phyloP scores from a whole-genome alignment of 805 yeast genomes.

The Yamadazyma takamatsuzukensis region DNA sequence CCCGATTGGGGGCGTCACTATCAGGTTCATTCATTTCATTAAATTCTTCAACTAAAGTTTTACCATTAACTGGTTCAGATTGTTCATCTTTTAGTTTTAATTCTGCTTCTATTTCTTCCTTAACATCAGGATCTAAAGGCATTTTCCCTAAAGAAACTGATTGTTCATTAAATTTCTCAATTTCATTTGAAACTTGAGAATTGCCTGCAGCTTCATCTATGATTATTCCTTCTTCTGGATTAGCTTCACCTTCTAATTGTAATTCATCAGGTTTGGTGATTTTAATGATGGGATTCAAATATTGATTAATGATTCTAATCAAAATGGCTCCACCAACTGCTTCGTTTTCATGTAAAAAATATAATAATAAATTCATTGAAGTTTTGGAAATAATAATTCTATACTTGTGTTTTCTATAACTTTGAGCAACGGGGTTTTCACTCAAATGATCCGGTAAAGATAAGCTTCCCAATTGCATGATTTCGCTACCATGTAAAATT shows the following conservation, averaged over 20 bases:
- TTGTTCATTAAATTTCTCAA: slow-evolving; percentile 63
- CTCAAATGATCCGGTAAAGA: slow-evolving; percentile 75
- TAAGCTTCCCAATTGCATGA: slow-evolving; percentile 67
- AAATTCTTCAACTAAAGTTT: slow-evolving; percentile 37
- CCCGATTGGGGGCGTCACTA: slow-evolving; percentile 68
- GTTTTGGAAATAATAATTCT: slow-evolving; percentile 75
- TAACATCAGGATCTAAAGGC: slow-evolving; percentile 83
- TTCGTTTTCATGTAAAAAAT: slow-evolving; percentile 88
- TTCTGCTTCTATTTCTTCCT: slow-evolving; percentile 80
- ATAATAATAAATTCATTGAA: slow-evolving; percentile 75
- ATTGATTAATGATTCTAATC: slow-evolving; percentile 81
- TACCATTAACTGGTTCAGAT: slow-evolving; percentile 29
- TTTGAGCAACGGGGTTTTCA: slow-evolving; percentile 78
- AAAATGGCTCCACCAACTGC: slow-evolving; percentile 86
- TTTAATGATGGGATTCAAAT: slow-evolving; percentile 54
- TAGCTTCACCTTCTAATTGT: slow-evolving; percentile 44
- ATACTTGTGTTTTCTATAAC: slow-evolving; percentile 71
- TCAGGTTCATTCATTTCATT: slow-evolving; percentile 47
- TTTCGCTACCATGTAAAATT: slow-evolving; percentile 73
- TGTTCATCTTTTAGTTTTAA: slow-evolving; percentile 64
- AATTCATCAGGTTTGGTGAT: slow-evolving; percentile 39
- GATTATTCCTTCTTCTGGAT: slow-evolving; percentile 51
- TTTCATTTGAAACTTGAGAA: slow-evolving; percentile 41
- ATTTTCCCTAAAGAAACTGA: slow-evolving; percentile 77
- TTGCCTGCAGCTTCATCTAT: no score